These are phyloP conservation scores for Fusarium lyarnte DNA, from an alignment of 2,329 filamentous ascomycete genomes.

Conservation along the genomic window DNA sequence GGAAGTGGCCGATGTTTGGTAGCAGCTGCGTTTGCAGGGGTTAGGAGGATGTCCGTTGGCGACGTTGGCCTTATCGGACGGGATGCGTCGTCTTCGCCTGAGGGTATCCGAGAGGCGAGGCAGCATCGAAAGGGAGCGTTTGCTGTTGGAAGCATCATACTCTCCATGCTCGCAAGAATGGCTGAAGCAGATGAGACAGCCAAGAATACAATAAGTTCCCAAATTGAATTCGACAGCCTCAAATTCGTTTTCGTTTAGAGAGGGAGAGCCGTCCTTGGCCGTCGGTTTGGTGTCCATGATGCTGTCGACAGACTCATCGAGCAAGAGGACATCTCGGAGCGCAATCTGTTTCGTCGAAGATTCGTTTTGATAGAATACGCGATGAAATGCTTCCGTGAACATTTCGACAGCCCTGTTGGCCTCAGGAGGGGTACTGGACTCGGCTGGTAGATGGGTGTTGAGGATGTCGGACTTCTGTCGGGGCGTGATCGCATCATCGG, in stretches of 20 bases:
- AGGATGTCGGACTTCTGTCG: constrained; percentile 64
- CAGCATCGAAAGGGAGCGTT: constrained; percentile 62
- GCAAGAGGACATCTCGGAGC: constrained; percentile 61
- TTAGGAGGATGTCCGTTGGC: constrained; percentile 21
- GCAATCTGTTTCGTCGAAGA: constrained; percentile 54
- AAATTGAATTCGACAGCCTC: constrained; percentile 58
- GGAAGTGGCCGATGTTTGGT: constrained; percentile 42
- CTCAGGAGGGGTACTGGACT: constrained; percentile 47
- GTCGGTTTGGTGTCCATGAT: constrained; percentile 63
- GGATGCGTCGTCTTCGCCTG: constrained; percentile 38
- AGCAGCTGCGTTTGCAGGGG: constrained; percentile 56
- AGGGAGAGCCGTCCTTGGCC: constrained; percentile 54
- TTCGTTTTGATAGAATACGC: constrained; percentile 57
- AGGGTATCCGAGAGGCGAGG: constrained; percentile 47
- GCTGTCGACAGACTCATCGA: constrained; percentile 64
- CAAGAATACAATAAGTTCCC: constrained; percentile 64
- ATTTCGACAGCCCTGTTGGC: constrained; percentile 56
- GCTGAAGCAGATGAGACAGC: constrained; percentile 66
- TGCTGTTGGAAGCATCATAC: constrained; percentile 62
- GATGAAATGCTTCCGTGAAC: constrained; percentile 67
- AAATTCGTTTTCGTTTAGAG: constrained; percentile 49
- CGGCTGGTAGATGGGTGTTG: constrained; percentile 56
- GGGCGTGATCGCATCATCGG: constrained; percentile 60
- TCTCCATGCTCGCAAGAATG: constrained; percentile 71
- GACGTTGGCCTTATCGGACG: not conserved